Base-by-base conservation (phyloP, 148 eudicot genomes). In the Chenopodium formosanum region DNA sequence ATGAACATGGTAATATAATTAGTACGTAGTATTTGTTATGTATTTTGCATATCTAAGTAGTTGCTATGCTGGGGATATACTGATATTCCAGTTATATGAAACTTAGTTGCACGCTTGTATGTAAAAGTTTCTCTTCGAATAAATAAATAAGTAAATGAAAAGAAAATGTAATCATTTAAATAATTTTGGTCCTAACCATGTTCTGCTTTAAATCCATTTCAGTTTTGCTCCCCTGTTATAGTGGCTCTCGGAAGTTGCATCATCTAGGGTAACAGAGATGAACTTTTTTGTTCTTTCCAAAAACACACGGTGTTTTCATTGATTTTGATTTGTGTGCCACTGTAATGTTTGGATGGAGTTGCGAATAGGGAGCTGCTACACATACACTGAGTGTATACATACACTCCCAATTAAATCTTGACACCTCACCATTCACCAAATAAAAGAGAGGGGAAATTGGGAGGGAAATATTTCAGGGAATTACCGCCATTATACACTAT, bases 301-400 rank as follows among this genome's bases (percentile, higher is more conserved):
- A 50, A 14, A 52, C 3, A 52, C 13, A 52, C 12, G 56, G 56
- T 52, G 56, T 65, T 65, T n/a, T 12, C 12, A 65, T 65, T n/a
- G 69, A 25, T 34, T 65, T 65, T n/a, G 69, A 25, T 34, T 65
- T n/a, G 31, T 65, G 69, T 65, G 69, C 69, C 69, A n/a, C 69
- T 65, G 69, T 34, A 65, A 25, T 5, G 31, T 65, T 5, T 23
- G 69, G 31, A n/a, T 23, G 69, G 31, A n/a, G 31, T 23, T 65
- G 69, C 34, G n/a, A n/a, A n/a, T n/a, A n/a, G n/a, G n/a, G n/a
- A n/a, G n/a, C n/a, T n/a, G n/a, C n/a, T n/a, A n/a, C n/a, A n/a
- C n/a, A n/a, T n/a, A n/a, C n/a, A n/a, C n/a, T n/a, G n/a, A n/a
- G n/a, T n/a, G n/a, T n/a, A n/a, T n/a, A n/a, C n/a, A n/a, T n/a